Conservation (phyloP, 345 rosid species). For the Aquilaria sinensis region DNA sequence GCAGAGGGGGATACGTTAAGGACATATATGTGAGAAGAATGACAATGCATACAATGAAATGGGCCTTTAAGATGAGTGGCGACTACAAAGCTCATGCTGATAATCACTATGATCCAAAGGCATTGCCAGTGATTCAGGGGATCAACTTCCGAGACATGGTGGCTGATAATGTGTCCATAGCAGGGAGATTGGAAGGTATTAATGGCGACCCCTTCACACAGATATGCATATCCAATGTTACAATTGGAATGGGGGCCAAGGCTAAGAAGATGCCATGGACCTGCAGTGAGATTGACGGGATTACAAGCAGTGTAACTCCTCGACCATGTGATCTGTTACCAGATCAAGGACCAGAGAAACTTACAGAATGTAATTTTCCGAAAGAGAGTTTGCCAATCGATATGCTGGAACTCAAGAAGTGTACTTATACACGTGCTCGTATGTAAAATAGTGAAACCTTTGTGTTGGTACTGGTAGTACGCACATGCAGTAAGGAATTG, state of each 20-base stretch:
- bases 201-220: slow-evolving; percentile 51
- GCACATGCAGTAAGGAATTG: not conserved
- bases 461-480: not conserved
- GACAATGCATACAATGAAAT: slow-evolving; percentile 74
- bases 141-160: slow-evolving; percentile 61
- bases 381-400: slow-evolving; percentile 54
- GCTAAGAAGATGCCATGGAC: slow-evolving; percentile 68
- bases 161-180: slow-evolving; percentile 63
- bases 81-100: slow-evolving; percentile 70
- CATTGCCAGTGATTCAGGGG: slow-evolving; percentile 50
- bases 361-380: slow-evolving; percentile 56
- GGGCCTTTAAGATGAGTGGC: slow-evolving; percentile 77
- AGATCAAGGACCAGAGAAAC: slow-evolving; percentile 32
- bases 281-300: slow-evolving; percentile 50
- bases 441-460: slow-evolving; percentile 11
- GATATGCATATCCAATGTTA: slow-evolving; percentile 67
- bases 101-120: slow-evolving; percentile 56
- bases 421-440: slow-evolving; percentile 32
- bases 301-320: slow-evolving; percentile 49
- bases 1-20: slow-evolving; percentile 67
- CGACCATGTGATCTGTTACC: slow-evolving; percentile 44
- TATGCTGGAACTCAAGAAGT: slow-evolving; percentile 44
- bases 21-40: slow-evolving; percentile 47
- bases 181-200: slow-evolving; percentile 61
- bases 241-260: slow-evolving; percentile 46